Conservation (phyloP, 768 basidiomycete genomes). For the Lactifluus piperatus region DNA sequence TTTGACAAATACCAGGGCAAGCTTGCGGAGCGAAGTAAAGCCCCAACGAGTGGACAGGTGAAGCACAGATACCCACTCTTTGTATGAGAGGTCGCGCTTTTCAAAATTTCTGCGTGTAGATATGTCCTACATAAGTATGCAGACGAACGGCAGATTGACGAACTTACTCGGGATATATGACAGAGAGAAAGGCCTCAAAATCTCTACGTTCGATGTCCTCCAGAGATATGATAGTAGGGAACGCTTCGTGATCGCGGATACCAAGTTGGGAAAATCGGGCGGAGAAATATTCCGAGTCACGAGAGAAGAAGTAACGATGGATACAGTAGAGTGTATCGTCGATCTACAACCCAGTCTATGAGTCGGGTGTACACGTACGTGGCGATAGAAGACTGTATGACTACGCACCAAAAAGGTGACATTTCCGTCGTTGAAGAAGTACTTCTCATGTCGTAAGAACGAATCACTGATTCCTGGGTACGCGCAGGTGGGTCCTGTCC, state of each 20-base stretch:
- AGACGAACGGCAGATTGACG: background rate
- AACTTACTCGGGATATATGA: constrained; percentile 12
- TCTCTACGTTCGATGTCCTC: constrained; percentile 5
- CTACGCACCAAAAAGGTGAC: constrained; percentile 11
- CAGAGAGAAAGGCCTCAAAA: constrained; percentile 10
- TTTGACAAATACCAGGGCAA: background rate
- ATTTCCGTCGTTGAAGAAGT: constrained; percentile 15
- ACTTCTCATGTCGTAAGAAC: constrained; percentile 8
- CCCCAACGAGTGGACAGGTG: constrained; percentile 25
- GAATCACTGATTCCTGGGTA: background rate
- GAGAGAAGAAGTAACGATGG: constrained; percentile 13
- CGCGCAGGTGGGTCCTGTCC: background rate
- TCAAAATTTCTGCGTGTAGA: background rate
- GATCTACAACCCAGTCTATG: background rate
- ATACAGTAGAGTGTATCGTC: constrained; percentile 6
- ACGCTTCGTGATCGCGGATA: constrained; percentile 1
- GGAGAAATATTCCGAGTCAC: constrained; percentile 12
- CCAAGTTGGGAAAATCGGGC: background rate
- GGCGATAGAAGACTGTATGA: background rate
- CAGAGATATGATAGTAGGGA: background rate
- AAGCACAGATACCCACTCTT: constrained; percentile 26
- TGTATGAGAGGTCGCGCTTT: constrained; percentile 7
- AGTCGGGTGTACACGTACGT: background rate
- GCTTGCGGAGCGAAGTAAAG: constrained; percentile 23
- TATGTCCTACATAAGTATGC: background rate